Evolutionary conservation across 2,329 filamentous ascomycete genomes (phyloP).

Genomic region (Plectosphaerella cucumerina): DNA sequence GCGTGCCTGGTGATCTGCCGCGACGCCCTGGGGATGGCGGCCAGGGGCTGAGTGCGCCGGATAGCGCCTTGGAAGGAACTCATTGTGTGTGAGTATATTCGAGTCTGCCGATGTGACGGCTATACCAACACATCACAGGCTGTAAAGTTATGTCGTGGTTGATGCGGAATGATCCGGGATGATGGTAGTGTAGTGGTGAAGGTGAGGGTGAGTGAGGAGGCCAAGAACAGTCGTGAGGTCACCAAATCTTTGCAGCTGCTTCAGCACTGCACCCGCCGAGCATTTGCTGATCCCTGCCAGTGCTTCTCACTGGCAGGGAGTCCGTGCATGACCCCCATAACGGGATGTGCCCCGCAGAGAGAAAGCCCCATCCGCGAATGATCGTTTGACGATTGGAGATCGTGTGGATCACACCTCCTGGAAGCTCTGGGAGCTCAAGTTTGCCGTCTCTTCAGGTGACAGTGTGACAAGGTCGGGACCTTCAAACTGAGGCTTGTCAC

Average conservation of each 20-base stretch:
- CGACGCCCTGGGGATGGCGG: slow-evolving; percentile 20
- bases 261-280: too few species aligned
- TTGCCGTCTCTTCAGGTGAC: too few species aligned
- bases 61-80: neutral
- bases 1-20: slow-evolving; percentile 10
- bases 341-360: neutral
- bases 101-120: neutral
- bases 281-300: neutral
- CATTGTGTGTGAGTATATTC: neutral
- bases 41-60: slow-evolving; percentile 8
- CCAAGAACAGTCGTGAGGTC: neutral
- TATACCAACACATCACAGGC: too few species aligned
- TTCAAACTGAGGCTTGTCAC: too few species aligned
- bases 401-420: neutral
- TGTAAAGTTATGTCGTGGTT: too few species aligned
- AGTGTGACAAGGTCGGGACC: too few species aligned
- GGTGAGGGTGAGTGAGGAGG: neutral
- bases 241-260: neutral
- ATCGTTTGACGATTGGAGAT: neutral
- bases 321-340: neutral
- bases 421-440: too few species aligned
- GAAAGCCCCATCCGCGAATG: neutral
- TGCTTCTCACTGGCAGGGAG: neutral
- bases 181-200: too few species aligned
- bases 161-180: too few species aligned